phyloP scores from a whole-genome alignment of 495 filamentous ascomycete species.

The Lasiosphaeriaceae sp. region DNA sequence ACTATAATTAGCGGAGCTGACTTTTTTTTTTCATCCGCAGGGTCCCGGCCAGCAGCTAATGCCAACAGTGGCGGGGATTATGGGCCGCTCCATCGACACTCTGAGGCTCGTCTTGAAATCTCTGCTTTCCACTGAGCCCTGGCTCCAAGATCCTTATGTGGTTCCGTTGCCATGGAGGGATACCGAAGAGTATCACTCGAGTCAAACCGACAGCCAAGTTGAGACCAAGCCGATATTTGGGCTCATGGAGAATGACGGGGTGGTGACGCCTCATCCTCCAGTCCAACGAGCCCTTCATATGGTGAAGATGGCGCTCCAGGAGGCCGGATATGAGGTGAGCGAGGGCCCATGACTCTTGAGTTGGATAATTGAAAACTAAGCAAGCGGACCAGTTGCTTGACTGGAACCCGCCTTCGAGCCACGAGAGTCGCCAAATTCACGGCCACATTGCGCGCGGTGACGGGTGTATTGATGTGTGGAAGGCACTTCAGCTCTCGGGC shows the following conservation, averaged over 20 bases:
- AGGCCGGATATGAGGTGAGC: slow-evolving; percentile 6
- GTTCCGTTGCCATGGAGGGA: slow-evolving; percentile 59
- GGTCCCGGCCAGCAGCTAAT: slow-evolving; percentile 55
- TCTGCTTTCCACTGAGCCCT: slow-evolving; percentile 47
- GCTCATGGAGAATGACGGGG: slow-evolving; percentile 6
- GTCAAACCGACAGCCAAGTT: not conserved
- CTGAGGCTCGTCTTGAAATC: slow-evolving; percentile 56
- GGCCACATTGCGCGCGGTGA: slow-evolving; percentile 26
- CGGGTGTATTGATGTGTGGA: slow-evolving; percentile 35
- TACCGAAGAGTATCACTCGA: slow-evolving; percentile 4
- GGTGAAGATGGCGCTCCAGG: not conserved
- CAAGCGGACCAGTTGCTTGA: slow-evolving; percentile 16
- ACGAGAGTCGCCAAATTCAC: slow-evolving; percentile 30
- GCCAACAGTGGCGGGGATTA: slow-evolving; percentile 33
- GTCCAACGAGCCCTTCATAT: slow-evolving; percentile 1
- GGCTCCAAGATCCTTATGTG: slow-evolving; percentile 56
- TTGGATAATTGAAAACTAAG: not conserved
- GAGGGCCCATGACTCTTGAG: not conserved
- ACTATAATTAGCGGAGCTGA: not conserved
- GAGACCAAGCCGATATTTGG: not conserved
- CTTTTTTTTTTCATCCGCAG: not conserved
- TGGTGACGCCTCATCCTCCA: slow-evolving; percentile 7
- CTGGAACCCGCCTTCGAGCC: slow-evolving; percentile 42
- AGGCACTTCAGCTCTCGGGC: slow-evolving; percentile 39
- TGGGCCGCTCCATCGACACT: slow-evolving; percentile 41